Evolutionary conservation across 352 stramenopile genomes (phyloP).

Genomic region (Plasmopara muralis): DNA sequence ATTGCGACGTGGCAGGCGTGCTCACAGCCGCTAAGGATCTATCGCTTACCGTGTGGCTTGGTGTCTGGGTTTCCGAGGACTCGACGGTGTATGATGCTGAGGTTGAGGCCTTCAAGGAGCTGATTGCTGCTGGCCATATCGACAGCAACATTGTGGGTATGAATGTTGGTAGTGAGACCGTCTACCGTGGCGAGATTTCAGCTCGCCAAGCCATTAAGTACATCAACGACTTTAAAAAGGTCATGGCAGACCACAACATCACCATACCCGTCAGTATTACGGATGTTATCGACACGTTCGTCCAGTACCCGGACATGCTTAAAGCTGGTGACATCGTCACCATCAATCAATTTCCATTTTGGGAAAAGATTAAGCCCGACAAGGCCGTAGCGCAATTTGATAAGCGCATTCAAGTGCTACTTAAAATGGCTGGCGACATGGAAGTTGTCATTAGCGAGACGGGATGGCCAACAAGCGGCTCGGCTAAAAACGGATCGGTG

Average conservation of each 20-base stretch:
- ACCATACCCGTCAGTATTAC: conserved; percentile 63
- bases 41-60: conserved; percentile 70
- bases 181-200: conserved; percentile 76
- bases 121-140: conserved; percentile 52
- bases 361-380: conserved; percentile 53
- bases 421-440: conserved; percentile 57
- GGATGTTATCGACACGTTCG: conserved; percentile 75
- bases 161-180: conserved; percentile 76
- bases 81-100: conserved; percentile 57
- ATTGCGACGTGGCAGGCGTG: conserved; percentile 70
- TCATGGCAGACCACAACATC: conserved; percentile 53
- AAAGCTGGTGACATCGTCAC: conserved; percentile 71
- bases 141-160: conserved; percentile 79
- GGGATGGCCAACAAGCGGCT: conserved; percentile 63
- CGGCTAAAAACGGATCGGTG: conserved; percentile 52
- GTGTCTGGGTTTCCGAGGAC: conserved; percentile 76
- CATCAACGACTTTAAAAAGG: conserved; percentile 66
- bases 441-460: conserved; percentile 81
- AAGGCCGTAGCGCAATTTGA: conserved; percentile 68
- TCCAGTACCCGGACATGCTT: conserved; percentile 71
- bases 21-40: conserved; percentile 60
- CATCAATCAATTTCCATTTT: conserved; percentile 84
- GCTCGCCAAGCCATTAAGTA: conserved; percentile 62
- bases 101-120: conserved; percentile 50
- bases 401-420: conserved; percentile 57